A percentile compares a stretch with the other conserved stretches of the same genome.
These are phyloP conservation scores for Hordeum vulgare DNA, from an alignment of 176 grass and related monocot species.

Conservation along the genomic window MorexV3_pseudomolecules_assembly NC_058523.1:103680035-103680534, in stretches of 20 bases:
- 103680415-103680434: not conserved
- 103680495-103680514: conserved; percentile 15
- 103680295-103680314: not conserved
- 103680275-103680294: too few relatives aligned
- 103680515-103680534: not conserved
- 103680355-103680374: not conserved
- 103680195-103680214: conserved; percentile 18
- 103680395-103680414: not conserved
- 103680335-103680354: not conserved
- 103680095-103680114: not conserved
- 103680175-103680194: not conserved
- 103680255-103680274: not conserved
- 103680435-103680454: not conserved
- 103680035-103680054: conserved; percentile 78
- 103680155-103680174: not conserved
- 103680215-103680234: not conserved
- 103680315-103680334: not conserved
- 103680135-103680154: not conserved
- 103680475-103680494: conserved; percentile 2
- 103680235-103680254: not conserved
- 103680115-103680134: conserved; percentile 15
- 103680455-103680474: not conserved
- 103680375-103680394: conserved; percentile 26
- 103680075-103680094: conserved; percentile 18
- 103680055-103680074: conserved; percentile 82